Base-by-base conservation (phyloP, 768 basidiomycete genomes). In the Termitomyces sp. region DNA sequence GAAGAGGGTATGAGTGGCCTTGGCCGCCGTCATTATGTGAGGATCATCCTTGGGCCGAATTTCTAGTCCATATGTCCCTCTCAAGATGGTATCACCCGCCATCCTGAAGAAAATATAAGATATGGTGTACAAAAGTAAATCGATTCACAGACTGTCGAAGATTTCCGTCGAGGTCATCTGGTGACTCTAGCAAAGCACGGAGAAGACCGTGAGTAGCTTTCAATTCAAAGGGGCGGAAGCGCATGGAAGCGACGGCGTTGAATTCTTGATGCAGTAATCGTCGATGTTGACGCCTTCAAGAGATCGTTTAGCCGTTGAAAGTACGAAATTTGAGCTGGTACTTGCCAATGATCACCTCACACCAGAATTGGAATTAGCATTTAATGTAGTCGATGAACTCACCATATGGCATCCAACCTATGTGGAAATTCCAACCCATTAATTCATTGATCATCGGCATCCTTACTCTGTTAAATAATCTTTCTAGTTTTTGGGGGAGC, bases 11-110 rank as follows among this genome's bases (percentile, higher is more conserved):
- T 61, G 55, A n/a, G 72, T 50, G 4, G 69, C 68, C 24, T 66
- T 55, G 26, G 72, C 70, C 0, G 69, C 69, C 1, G 62, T 64
- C 11, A 54, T 49, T 35, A 77, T 63, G 53, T 71, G 70, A 2
- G 69, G 69, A 46, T 77, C 74, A 26, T 74, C 58, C 12, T 63
- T 58, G 6, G 64, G 56, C 19, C 61, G 56, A 9, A 70, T 56
- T 17, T 69, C 59, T 38, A 72, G 58, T 3, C 74, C 74, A 52
- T 75, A 75, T 3, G 63, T 67, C 19, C 71, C 59, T n/a, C 61
- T 58, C 0, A 74, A 58, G 5, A 70, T 68, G 2, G 68, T 62
- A 12, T 65, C 67, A 9, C 68, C 61, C 2, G 62, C 55, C 52
- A 63, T 52, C 3, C 60, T 61, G 38, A 38, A 40, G 8, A 11